Base-by-base conservation (phyloP, 345 rosid species). In the Eucalyptus fibrosa region DNA sequence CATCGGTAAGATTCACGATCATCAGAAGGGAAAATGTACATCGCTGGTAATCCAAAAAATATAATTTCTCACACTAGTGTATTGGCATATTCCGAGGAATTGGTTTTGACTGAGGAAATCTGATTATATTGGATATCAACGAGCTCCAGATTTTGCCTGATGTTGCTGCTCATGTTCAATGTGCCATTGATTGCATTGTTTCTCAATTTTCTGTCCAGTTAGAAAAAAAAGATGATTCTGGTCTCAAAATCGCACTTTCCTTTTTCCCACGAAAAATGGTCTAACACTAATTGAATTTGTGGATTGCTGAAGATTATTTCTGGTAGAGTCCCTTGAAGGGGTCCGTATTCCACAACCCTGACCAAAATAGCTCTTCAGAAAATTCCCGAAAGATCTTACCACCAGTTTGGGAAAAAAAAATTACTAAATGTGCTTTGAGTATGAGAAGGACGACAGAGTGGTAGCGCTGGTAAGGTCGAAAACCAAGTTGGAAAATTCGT, bases 401-500 rank as follows among this genome's bases (percentile, higher is more conserved):
- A 51, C 42, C 44, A 32, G 80, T 8, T 67, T 67, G 42, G 12
- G 12, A 17, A 67, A 32, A 32, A n/a, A 67, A 34, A 82, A 51
- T 30, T 40, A 53, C 72, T 19, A 62, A 50, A 72, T 59, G 89
- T 55, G 19, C 24, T 47, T 86, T 72, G 40, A 53, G 47, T 87
- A 87, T 45, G 88, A 24, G 28, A n/a, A 87, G 86, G 59, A 90
- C 97, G 91, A 98, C 99, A 96, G 88, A 77, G 99, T 94, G 89
- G 94, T 96, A n/a, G 96, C 21, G 96, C 97, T 40, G 97, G 94
- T 89, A 97, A 96, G 89, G 94, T 95, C 53, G 97, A 95, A 92
- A 98, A 95, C 98, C 98, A 97, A 88, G 67, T 65, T 62, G 99
- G 99, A 93, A 97, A 91, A 40, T 93, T 91, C 69, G 98, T 89